A percentile compares a stretch with the other conserved stretches of the same genome.
Evolutionary conservation across 2,329 filamentous ascomycete species (phyloP).

Genomic region (Tothia fuscella): DNA sequence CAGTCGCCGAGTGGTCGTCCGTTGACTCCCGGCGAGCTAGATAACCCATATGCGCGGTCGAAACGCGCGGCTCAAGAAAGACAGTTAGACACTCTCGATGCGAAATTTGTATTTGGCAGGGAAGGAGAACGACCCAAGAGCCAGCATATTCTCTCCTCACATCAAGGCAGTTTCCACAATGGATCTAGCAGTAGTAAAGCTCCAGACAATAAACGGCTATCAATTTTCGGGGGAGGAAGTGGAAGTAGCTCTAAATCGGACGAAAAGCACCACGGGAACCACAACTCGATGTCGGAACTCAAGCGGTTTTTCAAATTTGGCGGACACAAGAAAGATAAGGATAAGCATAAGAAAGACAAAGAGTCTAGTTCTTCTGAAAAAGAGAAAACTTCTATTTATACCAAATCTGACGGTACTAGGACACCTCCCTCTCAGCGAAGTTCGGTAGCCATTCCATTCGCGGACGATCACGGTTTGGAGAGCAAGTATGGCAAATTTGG

Average conservation of each 20-base stretch:
- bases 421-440: slow-evolving; percentile 23
- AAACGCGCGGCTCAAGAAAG: slow-evolving; percentile 60
- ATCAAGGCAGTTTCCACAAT: neutral
- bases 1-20: slow-evolving; percentile 58
- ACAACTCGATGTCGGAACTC: slow-evolving; percentile 86
- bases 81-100: slow-evolving; percentile 57
- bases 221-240: slow-evolving; percentile 42
- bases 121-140: slow-evolving; percentile 5
- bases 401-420: slow-evolving; percentile 20
- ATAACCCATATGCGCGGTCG: slow-evolving; percentile 79
- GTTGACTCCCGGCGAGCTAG: slow-evolving; percentile 67
- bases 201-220: slow-evolving; percentile 30
- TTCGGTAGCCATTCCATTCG: slow-evolving; percentile 57
- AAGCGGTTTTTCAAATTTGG: slow-evolving; percentile 93
- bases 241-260: slow-evolving; percentile 19
- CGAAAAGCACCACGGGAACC: slow-evolving; percentile 38
- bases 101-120: slow-evolving; percentile 67
- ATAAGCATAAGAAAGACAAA: slow-evolving; percentile 40
- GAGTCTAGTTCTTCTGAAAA: slow-evolving; percentile 31
- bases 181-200: neutral
- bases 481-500: slow-evolving; percentile 95
- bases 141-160: neutral
- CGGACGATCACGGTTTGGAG: slow-evolving; percentile 79
- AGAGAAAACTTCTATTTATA: slow-evolving; percentile 11
- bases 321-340: slow-evolving; percentile 43